Percentiles rank a stretch among this genome's conserved stretches.
Conservation (phyloP, 441 rosid genomes). For the Gossypium trilobum region DNA sequence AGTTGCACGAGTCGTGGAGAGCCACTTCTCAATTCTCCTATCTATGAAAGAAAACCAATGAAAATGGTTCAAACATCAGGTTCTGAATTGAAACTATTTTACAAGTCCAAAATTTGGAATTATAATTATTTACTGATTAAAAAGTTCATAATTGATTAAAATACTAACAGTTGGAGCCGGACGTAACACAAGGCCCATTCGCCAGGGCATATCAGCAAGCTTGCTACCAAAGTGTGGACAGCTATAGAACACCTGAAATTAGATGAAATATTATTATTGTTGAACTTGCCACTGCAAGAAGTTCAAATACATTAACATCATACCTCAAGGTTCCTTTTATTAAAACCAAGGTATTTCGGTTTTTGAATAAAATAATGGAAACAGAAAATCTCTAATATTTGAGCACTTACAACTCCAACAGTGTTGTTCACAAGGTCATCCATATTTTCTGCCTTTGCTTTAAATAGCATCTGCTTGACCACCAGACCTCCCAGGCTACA, state of each 20-base stretch:
- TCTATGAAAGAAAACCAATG: slow-evolving; percentile 33
- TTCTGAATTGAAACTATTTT: background rate
- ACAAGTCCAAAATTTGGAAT: background rate
- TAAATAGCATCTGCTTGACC: slow-evolving; percentile 84
- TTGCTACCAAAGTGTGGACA: slow-evolving; percentile 98
- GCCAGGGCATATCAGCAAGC: slow-evolving; percentile 97
- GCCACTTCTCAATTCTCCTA: slow-evolving; percentile 92
- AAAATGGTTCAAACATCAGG: slow-evolving; percentile 5
- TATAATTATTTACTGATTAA: background rate
- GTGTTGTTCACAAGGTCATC: slow-evolving; percentile 75
- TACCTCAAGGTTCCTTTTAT: background rate
- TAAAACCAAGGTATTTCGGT: background rate
- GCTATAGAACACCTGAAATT: slow-evolving; percentile 81
- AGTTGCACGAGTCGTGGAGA: slow-evolving; percentile 76
- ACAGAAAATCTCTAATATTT: slow-evolving; percentile 2
- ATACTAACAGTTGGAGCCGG: slow-evolving; percentile 90
- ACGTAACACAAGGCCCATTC: slow-evolving; percentile 89
- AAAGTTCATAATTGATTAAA: background rate
- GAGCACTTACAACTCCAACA: slow-evolving; percentile 68
- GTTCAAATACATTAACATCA: background rate
- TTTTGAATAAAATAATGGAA: background rate
- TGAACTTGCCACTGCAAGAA: slow-evolving; percentile 13
- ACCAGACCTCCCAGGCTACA: slow-evolving; percentile 97
- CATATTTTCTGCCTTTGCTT: slow-evolving; percentile 73
- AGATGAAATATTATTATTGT: slow-evolving; percentile 9